Base-by-base conservation (phyloP, 768 basidiomycete genomes). In the Xerocomus brunneocitrinus region DNA sequence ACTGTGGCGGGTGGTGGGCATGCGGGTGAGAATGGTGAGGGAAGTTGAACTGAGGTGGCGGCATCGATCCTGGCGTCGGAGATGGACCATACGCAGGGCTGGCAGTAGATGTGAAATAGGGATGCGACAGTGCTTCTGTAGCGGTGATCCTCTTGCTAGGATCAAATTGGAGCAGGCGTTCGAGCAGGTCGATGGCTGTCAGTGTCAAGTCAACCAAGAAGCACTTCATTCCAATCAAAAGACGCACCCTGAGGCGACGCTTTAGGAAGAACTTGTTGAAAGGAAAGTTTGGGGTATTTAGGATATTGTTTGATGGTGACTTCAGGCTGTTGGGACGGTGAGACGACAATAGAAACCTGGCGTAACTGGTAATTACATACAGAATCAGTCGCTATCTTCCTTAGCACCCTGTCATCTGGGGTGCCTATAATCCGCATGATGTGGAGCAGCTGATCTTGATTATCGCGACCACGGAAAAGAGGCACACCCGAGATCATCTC, bases 401-500 rank as follows among this genome's bases (percentile, higher is more conserved):
- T 80, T 47, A 98, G 78, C 25, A 89, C 87, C 16, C 84, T 79
- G 47, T 98, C 92, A 53, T 89, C 85, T 3, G 97, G 97, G 0
- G 95, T 98, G 13, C 97, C 97, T 54, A 98, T 83, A 46, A 98
- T 91, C 63, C 94, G 82, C 86, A 98, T 95, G 66, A 99, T 99
- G 63, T 95, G 93, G 42, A 93, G 78, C n/a, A 99, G 76, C 67
- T 99, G 97, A 69, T 99, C 97, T 59, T 94, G 89, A 64, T 98
- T 98, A 69, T 98, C 97, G 57, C 95, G 78, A 22, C 97, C 97
- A 58, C 95, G 80, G 79, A 99, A 99, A 28, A 99, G 80, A 27
- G 97, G 97, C 5, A 94, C 88, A 2, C 97, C 97, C 19, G 91
- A 87, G 55, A 99, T 98, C 95, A 99, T 98, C 73, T 99, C 97